Conservation (phyloP, 495 filamentous ascomycete species). For the Aspergillus mulundensis region DNA sequence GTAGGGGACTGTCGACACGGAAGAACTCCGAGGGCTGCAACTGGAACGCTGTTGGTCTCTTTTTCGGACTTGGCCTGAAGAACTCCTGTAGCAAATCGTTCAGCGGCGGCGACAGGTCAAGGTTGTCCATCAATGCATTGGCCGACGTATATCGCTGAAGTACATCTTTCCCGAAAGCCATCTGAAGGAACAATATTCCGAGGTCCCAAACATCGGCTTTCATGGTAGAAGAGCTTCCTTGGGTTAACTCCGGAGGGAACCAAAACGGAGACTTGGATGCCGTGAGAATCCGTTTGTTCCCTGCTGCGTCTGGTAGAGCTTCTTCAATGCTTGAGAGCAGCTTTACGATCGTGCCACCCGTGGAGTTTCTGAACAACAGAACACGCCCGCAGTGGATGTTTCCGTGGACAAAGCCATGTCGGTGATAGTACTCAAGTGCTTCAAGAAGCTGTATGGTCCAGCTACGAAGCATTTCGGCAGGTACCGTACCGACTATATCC, state of each 20-base stretch:
- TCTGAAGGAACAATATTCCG: slow-evolving; percentile 83
- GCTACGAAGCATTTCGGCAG: slow-evolving; percentile 65
- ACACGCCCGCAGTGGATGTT: slow-evolving; percentile 73
- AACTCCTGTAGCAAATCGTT: slow-evolving; percentile 75
- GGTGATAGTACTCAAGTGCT: slow-evolving; percentile 80
- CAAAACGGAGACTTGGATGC: slow-evolving; percentile 74
- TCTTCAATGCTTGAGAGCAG: slow-evolving; percentile 41
- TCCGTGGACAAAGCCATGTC: slow-evolving; percentile 74
- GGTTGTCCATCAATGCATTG: slow-evolving; percentile 53
- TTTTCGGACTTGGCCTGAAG: slow-evolving; percentile 77
- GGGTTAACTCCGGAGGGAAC: slow-evolving; percentile 74
- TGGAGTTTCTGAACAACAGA: slow-evolving; percentile 51
- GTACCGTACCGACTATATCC: slow-evolving; percentile 68
- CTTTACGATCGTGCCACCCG: slow-evolving; percentile 43
- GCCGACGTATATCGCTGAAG: slow-evolving; percentile 75
- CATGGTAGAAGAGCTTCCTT: slow-evolving; percentile 56
- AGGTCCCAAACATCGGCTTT: slow-evolving; percentile 96
- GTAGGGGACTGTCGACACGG: slow-evolving; percentile 51
- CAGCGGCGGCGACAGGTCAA: slow-evolving; percentile 69
- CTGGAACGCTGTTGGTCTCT: slow-evolving; percentile 84
- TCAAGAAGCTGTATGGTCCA: slow-evolving; percentile 92
- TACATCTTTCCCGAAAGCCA: slow-evolving; percentile 83
- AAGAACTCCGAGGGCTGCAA: slow-evolving; percentile 85
- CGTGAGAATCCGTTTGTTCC: slow-evolving; percentile 41
- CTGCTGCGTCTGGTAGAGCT: slow-evolving; percentile 30